Evolutionary conservation across 2,329 filamentous ascomycete species (phyloP).

Genomic region (Fusarium sp.): DNA sequence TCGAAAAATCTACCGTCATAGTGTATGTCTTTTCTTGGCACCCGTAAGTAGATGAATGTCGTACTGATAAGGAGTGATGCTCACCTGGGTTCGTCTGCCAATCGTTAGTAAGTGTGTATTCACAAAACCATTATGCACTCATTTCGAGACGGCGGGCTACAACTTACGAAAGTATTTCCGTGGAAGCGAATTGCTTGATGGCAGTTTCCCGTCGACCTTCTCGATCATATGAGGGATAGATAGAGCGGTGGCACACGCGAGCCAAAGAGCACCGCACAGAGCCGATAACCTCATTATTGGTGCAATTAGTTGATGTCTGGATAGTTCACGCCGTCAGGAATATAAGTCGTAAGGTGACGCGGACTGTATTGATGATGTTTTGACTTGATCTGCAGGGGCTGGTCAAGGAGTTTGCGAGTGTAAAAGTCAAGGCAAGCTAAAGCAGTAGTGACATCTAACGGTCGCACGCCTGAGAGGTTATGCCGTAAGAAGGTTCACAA

Average conservation of each 20-base stretch:
- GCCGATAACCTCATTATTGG: conserved; percentile 16
- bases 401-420: conserved; percentile 13
- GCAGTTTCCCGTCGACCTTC: conserved; percentile 22
- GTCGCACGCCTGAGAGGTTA: neutral
- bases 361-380: conserved; percentile 7
- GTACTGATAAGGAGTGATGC: conserved; percentile 3
- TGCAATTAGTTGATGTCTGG: neutral
- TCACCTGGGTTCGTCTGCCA: conserved; percentile 42
- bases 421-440: neutral
- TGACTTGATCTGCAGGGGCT: conserved; percentile 18
- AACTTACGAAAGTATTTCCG: conserved; percentile 40
- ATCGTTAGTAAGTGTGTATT: neutral
- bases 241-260: conserved; percentile 17
- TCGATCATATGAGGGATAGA: conserved; percentile 16
- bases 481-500: neutral
- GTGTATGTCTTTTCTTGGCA: conserved; percentile 44
- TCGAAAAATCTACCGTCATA: conserved; percentile 58
- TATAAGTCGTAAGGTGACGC: conserved; percentile 16
- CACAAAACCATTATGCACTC: neutral
- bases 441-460: neutral
- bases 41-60: conserved; percentile 21
- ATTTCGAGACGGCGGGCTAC: neutral
- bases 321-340: neutral
- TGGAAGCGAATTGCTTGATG: conserved; percentile 3
- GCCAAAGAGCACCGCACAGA: conserved; percentile 11